Base-by-base conservation (phyloP, 2,329 filamentous ascomycete genomes). In the Xylaria sp. region DNA sequence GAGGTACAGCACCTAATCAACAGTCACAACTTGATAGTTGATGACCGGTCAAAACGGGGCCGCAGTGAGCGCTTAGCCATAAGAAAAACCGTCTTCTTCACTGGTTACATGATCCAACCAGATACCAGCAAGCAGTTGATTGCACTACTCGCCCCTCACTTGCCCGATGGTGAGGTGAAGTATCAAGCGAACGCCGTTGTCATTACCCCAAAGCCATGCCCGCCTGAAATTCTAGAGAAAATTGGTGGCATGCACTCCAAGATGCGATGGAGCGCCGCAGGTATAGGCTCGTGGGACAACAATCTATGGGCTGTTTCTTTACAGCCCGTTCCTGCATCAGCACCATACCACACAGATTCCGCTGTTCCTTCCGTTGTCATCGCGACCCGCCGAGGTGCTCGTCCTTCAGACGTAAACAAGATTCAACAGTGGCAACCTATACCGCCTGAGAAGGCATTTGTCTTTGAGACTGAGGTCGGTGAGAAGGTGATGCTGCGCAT, bases 151-250 rank as follows among this genome's bases (percentile, higher is more conserved):
- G 83, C 93, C 23, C 91, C 91, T 3, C 86, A 87, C 67, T 82
- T 90, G 63, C 85, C 89, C 33, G 89, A 92, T 60, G 86, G 67
- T 62, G 93, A 97, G 61, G 83, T 97, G 72, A 94, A 93, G 72
- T 89, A 90, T 70, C 90, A 97, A 75, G 94, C 91, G 55, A 97
- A 97, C 81, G 95, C 91, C 80, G 94, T 99, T 74, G 86, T 98
- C 75, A 98, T 99, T 77, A 92, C 91, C 46, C 91, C 94, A 0
- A 90, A 92, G 12, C 90, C 92, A 0, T 93, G 92, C 59, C 89
- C 92, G 2, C 85, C 87, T 60, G 88, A 86, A 72, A 91, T 97
- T 25, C 83, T 98, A 39, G 88, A 92, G 62, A 96, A 94, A 79
- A 91, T 96, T 12, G 96, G 96, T 51, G 95, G 95, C 33, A 89